Evolutionary conservation across 305 asterid species (phyloP).

Genomic region (Solanum hybrid): DNA sequence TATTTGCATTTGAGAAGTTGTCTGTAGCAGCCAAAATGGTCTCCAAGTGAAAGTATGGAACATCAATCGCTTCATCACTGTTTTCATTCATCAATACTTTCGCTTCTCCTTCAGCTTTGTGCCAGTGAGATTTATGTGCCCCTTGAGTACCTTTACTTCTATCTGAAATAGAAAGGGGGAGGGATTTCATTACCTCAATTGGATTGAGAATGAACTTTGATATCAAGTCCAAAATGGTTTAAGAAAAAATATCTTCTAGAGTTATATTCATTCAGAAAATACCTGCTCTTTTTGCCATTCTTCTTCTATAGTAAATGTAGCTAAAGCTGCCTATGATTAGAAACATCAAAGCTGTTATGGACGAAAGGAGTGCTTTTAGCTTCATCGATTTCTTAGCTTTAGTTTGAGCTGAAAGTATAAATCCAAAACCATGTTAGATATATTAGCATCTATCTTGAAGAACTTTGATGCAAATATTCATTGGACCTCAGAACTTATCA

Average conservation of each 20-base stretch:
- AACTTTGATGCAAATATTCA: not conserved
- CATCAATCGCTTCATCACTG: constrained; percentile 15
- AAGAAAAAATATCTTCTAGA: not conserved
- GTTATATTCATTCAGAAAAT: not conserved
- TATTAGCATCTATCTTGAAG: not conserved
- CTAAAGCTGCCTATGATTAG: not conserved
- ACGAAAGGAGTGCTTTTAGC: not conserved
- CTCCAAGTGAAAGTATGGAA: constrained; percentile 22
- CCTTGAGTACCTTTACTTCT: constrained; percentile 3
- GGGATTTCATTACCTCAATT: not conserved
- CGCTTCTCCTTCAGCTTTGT: constrained; percentile 12
- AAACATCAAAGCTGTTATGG: not conserved
- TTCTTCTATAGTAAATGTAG: not conserved
- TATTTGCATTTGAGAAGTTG: not conserved
- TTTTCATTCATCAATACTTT: constrained; percentile 17
- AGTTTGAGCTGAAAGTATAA: not conserved
- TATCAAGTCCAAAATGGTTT: not conserved
- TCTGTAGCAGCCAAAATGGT: constrained; percentile 23
- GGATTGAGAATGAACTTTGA: not conserved
- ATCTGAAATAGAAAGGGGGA: not conserved
- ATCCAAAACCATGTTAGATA: not conserved
- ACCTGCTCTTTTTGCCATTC: constrained; percentile 11
- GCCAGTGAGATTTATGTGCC: not conserved
- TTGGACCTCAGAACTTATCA: not conserved
- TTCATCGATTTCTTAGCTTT: not conserved